Evolutionary conservation across 495 filamentous ascomycete species (phyloP).

Genomic region (Annulohypoxylon maeteangense): DNA sequence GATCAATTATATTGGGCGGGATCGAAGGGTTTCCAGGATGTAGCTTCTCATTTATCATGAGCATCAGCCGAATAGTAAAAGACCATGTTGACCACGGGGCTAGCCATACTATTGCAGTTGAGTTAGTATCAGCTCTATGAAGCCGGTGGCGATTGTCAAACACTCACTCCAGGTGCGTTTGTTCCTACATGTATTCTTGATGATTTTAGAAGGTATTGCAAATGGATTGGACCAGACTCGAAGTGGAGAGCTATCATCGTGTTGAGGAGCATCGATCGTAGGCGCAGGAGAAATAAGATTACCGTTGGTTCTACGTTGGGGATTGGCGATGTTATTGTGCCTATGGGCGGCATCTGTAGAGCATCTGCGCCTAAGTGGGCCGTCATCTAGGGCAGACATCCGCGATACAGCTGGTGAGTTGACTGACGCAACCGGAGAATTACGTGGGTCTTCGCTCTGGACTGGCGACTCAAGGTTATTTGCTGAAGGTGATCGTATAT

Average conservation of each 20-base stretch:
- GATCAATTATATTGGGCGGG: constrained; percentile 4
- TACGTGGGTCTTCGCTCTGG: background rate
- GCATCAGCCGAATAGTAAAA: constrained; percentile 8
- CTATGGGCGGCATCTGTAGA: background rate
- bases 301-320: background rate
- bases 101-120: background rate
- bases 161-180: constrained; percentile 10
- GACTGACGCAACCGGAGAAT: background rate
- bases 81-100: constrained; percentile 13
- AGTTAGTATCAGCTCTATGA: background rate
- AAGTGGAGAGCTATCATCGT: background rate
- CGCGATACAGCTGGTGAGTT: background rate
- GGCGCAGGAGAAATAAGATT: constrained; percentile 9
- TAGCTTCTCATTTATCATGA: constrained; percentile 6
- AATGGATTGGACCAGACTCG: constrained; percentile 13
- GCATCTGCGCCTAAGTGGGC: background rate
- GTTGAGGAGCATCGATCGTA: background rate
- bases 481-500: background rate
- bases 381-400: background rate
- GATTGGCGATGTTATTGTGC: background rate
- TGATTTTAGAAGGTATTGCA: background rate
- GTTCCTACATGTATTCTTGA: constrained; percentile 11
- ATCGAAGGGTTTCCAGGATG: constrained; percentile 11
- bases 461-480: background rate
- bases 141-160: background rate